Conservation (phyloP, 768 basidiomycete genomes). For the Pleurotus pulmonarius region DNA sequence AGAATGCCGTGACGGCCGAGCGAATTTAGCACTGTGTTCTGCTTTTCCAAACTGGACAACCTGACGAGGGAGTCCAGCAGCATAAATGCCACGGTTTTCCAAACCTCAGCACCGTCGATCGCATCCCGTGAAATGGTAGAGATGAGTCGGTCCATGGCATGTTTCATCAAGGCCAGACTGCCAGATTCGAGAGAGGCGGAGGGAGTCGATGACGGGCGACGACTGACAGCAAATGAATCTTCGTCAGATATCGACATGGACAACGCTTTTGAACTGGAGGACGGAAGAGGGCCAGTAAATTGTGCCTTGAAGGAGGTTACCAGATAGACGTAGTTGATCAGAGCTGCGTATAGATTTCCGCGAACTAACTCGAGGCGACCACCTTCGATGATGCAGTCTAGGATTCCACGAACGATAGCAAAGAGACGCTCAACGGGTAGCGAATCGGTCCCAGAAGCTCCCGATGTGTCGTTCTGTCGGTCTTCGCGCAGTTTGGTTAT, state of each 20-base stretch:
- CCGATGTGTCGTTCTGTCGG: constrained; percentile 63
- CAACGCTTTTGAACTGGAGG: constrained; percentile 1
- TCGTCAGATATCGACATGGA: constrained; percentile 18
- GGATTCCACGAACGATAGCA: constrained; percentile 64
- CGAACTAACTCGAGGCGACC: constrained; percentile 83
- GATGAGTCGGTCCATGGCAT: constrained; percentile 68
- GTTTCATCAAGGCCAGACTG: constrained; percentile 64
- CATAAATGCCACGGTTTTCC: constrained; percentile 95
- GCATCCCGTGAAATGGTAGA: constrained; percentile 82
- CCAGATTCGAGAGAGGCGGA: constrained; percentile 48
- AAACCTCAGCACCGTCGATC: constrained; percentile 92
- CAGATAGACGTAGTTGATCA: constrained; percentile 90
- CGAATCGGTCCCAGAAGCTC: constrained; percentile 61
- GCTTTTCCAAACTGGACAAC: constrained; percentile 67
- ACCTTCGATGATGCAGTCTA: constrained; percentile 73
- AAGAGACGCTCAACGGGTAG: constrained; percentile 80
- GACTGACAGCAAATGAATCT: constrained; percentile 26
- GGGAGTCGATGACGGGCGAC: constrained; percentile 14
- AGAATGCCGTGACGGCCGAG: constrained; percentile 76
- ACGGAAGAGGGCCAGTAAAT: background rate
- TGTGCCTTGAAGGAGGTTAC: constrained; percentile 31
- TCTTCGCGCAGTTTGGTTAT: constrained; percentile 90
- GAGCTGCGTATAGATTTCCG: constrained; percentile 90
- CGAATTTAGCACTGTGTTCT: constrained; percentile 52
- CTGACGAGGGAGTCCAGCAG: constrained; percentile 78